Conservation (phyloP, 2,329 filamentous ascomycete species). For the Stenocarpella maydis region DNA sequence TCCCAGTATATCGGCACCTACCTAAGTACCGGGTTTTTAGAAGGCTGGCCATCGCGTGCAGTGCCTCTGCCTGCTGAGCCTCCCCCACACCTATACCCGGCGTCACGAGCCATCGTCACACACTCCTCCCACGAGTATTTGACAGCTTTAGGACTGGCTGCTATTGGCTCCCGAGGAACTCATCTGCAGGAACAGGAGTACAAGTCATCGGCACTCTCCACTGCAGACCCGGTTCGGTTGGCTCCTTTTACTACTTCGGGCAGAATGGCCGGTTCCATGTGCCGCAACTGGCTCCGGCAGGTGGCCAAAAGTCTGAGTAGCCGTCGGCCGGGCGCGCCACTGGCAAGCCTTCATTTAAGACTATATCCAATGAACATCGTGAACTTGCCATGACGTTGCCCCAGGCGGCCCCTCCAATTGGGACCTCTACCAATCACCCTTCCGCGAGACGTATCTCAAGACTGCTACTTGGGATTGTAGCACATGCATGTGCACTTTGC, state of each 20-base stretch:
- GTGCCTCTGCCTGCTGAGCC: conserved; percentile 6
- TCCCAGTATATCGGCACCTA: neutral
- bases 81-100: conserved; percentile 7
- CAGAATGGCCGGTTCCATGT: conserved; percentile 16
- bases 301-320: conserved; percentile 16
- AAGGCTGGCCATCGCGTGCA: neutral
- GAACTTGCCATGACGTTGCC: neutral
- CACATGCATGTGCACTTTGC: conserved; percentile 4
- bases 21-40: conserved; percentile 15
- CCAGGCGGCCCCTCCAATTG: conserved; percentile 15
- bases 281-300: conserved; percentile 8
- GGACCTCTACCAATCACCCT: conserved; percentile 18
- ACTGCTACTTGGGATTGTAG: conserved; percentile 4
- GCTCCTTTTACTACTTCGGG: neutral
- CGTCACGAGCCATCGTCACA: conserved; percentile 22
- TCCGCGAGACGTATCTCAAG: neutral
- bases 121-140: neutral
- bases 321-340: neutral
- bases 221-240: neutral
- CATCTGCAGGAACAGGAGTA: conserved; percentile 26
- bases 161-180: neutral
- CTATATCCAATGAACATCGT: conserved; percentile 1
- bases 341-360: conserved; percentile 2
- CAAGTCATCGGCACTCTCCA: neutral
- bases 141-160: neutral